Evolutionary conservation across 2,329 filamentous ascomycete species (phyloP), one percentile per base, ranked within the genome.

Genomic region (Xylaria sp.): DNA sequence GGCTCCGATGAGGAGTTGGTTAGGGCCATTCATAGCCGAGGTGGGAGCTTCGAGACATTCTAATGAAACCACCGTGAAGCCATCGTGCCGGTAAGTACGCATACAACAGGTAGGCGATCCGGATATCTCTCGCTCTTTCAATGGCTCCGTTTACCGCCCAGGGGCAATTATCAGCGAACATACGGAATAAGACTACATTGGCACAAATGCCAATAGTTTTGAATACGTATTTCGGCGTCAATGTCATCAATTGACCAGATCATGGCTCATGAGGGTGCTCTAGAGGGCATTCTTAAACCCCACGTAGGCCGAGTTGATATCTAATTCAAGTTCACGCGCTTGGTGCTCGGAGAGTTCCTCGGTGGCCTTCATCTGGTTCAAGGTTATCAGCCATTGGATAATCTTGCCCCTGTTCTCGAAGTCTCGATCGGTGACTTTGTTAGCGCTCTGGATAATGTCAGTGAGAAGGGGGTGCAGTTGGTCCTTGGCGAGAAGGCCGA

Each of bases 401-500:
- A 99, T 97, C 81, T 97, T 97, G 68, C 90, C 92, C 66, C 95
- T 88, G 71, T 88, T 92, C 67, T 97, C 92, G 72, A 99, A 99
- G 69, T 97, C 93, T 63, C 88, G 85, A 72, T 96, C 92, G 2
- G 93, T 97, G 64, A 99, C 94, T 71, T 95, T 94, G 76, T 97
- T 97, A 65, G 97, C 93, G 2, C 91, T 92, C 71, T 97, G 93
- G 63, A 99, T 99, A 16, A 97, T 91, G 68, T 97, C 94, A 1
- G 92, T 93, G 1, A 99, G 82, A 18, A 99, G 79, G 2, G 94
- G 94, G 71, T 99, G 95, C n/a, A 99, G 79, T 64, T 94, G 92
- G 74, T 97, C 93, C 72, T 99, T 99, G 52, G 93, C 93, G 9
- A 96, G 81, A 69, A 97, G 85, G 50, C 93, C 92, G 57, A 99